These are phyloP conservation scores for Endocalyx cinctus DNA, from an alignment of 2,329 filamentous ascomycete genomes.

Conservation along the genomic window DNA sequence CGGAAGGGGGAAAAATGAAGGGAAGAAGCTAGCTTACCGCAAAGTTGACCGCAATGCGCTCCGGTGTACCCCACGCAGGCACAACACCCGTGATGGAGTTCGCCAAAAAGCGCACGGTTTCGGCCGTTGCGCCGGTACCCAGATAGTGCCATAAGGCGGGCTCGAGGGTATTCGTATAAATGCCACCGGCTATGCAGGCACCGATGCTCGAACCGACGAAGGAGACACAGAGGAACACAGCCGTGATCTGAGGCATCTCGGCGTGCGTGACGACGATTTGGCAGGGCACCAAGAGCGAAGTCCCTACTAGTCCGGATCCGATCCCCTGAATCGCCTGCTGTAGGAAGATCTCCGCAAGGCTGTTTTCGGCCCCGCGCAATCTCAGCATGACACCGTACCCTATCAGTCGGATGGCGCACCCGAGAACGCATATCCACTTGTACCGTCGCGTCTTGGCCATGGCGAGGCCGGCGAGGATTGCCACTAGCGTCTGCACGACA, in stretches of 20 bases:
- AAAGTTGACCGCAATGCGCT: conserved; percentile 36
- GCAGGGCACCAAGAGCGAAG: conserved; percentile 36
- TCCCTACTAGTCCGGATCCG: conserved; percentile 41
- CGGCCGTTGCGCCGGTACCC: conserved; percentile 23
- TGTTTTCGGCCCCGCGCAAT: conserved; percentile 38
- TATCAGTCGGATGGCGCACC: conserved; percentile 36
- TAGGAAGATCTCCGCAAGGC: conserved; percentile 39
- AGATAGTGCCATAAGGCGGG: conserved; percentile 31
- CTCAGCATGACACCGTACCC: conserved; percentile 49
- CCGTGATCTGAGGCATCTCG: conserved; percentile 43
- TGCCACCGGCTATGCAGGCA: conserved; percentile 40
- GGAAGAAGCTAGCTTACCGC: conserved; percentile 34
- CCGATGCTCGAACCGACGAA: conserved; percentile 36
- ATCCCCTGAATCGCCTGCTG: conserved; percentile 45
- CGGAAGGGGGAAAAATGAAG: too few relatives aligned
- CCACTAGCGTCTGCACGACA: conserved; percentile 38
- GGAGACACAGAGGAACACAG: conserved; percentile 37
- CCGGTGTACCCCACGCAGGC: conserved; percentile 34
- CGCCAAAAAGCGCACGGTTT: conserved; percentile 33
- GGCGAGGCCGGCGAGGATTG: conserved; percentile 33
- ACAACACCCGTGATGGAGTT: conserved; percentile 40
- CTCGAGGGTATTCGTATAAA: conserved; percentile 44
- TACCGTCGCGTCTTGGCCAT: conserved; percentile 39
- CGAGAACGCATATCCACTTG: conserved; percentile 41
- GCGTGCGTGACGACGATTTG: conserved; percentile 41